Percentiles rank a stretch among this genome's conserved stretches.
Conservation (phyloP, 2,329 filamentous ascomycete genomes). For the Phialemoniopsis sp. region DNA sequence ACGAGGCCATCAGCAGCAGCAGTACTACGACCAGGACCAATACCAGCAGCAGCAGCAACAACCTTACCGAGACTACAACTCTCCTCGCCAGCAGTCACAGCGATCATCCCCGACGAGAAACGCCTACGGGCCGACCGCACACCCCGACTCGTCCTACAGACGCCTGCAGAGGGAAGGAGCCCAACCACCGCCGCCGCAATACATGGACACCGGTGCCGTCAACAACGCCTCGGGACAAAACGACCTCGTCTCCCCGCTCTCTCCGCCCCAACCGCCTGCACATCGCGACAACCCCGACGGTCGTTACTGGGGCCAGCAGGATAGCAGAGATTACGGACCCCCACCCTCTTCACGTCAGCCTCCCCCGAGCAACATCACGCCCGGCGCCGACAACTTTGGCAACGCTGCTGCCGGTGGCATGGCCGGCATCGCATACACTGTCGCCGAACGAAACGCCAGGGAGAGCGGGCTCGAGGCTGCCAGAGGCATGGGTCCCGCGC, state of each 20-base stretch:
- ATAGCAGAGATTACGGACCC: conserved; percentile 16
- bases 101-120: conserved; percentile 9
- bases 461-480: conserved; percentile 63
- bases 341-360: conserved; percentile 10
- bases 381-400: conserved; percentile 65
- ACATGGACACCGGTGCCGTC: conserved; percentile 14
- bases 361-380: conserved; percentile 43
- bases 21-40: conserved; percentile 6
- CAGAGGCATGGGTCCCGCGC: conserved; percentile 25
- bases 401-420: conserved; percentile 60
- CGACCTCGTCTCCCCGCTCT: conserved; percentile 17
- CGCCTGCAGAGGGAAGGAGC: conserved; percentile 26
- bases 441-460: conserved; percentile 60
- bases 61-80: conserved; percentile 5
- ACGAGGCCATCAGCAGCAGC: conserved; percentile 1
- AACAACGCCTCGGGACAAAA: conserved; percentile 4
- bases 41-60: conserved; percentile 5
- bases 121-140: conserved; percentile 12
- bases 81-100: conserved; percentile 12
- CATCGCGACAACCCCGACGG: conserved; percentile 12
- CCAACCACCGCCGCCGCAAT: conserved; percentile 17
- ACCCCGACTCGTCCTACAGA: conserved; percentile 31
- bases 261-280: conserved; percentile 18
- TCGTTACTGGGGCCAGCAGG: conserved; percentile 14
- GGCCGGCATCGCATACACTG: conserved; percentile 61